These are phyloP conservation scores for Pythium brassicae DNA, from an alignment of 352 stramenopile species.

Conservation along the genomic window DNA sequence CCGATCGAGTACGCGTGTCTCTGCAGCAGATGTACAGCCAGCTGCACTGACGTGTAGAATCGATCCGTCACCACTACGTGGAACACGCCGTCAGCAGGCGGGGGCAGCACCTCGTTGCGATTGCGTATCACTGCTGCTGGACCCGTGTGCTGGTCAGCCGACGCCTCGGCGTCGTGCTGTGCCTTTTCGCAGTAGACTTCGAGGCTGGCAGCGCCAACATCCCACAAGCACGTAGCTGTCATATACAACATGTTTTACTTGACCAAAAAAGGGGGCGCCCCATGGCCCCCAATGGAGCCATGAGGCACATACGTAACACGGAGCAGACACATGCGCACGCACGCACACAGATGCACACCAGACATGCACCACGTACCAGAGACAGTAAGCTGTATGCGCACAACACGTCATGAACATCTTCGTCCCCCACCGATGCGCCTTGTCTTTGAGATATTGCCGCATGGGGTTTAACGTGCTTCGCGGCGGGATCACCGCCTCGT, in stretches of 20 bases:
- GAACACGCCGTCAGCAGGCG: background rate
- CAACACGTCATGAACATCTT: slow-evolving; percentile 2
- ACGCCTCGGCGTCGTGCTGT: background rate
- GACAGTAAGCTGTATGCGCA: background rate
- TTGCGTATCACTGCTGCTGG: background rate
- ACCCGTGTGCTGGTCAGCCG: no score
- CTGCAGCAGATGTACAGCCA: background rate
- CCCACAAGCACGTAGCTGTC: background rate
- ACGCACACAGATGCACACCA: background rate
- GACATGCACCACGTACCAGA: background rate
- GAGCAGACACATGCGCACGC: background rate
- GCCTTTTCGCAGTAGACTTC: background rate
- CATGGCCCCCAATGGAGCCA: background rate
- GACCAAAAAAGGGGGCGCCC: background rate
- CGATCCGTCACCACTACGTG: background rate
- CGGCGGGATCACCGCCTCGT: background rate
- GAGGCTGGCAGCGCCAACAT: background rate
- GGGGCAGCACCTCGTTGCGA: background rate
- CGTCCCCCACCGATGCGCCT: background rate
- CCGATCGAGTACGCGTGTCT: background rate
- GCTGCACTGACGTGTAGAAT: background rate
- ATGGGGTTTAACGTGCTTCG: background rate
- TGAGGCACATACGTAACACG: background rate
- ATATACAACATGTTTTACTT: background rate
- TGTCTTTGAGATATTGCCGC: background rate